phyloP scores from a whole-genome alignment of 2,329 filamentous ascomycete genomes.

The Aspergillus pseudoviridinutans region DNA sequence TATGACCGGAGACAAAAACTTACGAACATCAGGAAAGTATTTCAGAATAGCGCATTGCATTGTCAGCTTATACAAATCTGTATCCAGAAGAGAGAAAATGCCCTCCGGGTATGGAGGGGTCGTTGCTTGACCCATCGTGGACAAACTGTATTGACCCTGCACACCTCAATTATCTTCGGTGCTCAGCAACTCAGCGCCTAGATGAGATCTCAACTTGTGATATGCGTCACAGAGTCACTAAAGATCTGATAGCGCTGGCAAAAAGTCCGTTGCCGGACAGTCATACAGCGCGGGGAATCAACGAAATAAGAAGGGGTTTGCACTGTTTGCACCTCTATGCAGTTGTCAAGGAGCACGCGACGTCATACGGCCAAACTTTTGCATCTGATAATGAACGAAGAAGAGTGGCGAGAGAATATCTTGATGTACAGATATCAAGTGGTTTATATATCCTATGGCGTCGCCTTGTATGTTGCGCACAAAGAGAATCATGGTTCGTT shows the following conservation, averaged over 20 bases:
- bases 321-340: constrained; percentile 3
- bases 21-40: constrained; percentile 70
- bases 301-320: neutral
- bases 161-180: neutral
- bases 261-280: neutral
- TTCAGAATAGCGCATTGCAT: constrained; percentile 98
- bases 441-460: neutral
- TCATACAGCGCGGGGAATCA: neutral
- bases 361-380: neutral
- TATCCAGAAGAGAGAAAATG: constrained; percentile 78
- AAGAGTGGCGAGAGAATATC: neutral
- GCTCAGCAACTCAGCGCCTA: neutral
- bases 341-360: neutral
- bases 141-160: neutral
- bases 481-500: neutral
- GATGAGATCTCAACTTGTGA: neutral
- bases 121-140: constrained; percentile 26
- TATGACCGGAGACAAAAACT: constrained; percentile 14
- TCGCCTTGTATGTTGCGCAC: neutral
- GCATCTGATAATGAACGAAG: neutral
- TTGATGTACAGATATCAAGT: neutral
- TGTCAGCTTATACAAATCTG: constrained; percentile 90
- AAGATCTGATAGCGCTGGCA: neutral
- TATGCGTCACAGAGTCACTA: neutral
- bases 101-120: constrained; percentile 54